phyloP scores from a whole-genome alignment of 306 rosid genomes.

The Pyrus betulifolia region DNA sequence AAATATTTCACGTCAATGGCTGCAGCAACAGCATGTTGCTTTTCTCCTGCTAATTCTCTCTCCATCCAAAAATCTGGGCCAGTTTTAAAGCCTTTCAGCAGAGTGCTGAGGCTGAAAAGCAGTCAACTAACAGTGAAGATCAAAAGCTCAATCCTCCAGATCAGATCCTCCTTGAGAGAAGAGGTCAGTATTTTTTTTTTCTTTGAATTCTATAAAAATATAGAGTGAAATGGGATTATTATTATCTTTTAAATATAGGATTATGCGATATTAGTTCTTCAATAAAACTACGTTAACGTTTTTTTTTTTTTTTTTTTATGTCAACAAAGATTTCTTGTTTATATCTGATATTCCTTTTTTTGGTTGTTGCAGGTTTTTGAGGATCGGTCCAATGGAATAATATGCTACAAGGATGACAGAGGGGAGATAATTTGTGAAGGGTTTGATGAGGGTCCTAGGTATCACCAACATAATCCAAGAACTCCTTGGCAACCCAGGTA shows the following conservation, averaged over 20 bases:
- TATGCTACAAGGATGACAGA: constrained; percentile 72
- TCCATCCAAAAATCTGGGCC: constrained; percentile 45
- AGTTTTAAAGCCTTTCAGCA: constrained; percentile 31
- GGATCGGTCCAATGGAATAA: constrained; percentile 63
- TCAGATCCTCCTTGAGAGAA: constrained; percentile 62
- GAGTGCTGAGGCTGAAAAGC: constrained; percentile 35
- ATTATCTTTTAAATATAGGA: too few relatives aligned
- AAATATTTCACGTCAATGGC: constrained; percentile 46
- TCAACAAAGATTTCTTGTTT: constrained; percentile 8
- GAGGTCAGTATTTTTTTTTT: constrained; percentile 35
- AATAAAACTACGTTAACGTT: background rate
- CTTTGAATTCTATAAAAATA: background rate
- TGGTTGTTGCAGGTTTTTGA: constrained; percentile 57
- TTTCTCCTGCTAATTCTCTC: constrained; percentile 25
- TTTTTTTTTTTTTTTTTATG: background rate
- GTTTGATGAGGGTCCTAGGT: constrained; percentile 81
- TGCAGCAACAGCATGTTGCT: constrained; percentile 19
- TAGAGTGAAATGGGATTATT: background rate
- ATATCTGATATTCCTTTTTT: constrained; percentile 1
- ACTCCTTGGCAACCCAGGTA: constrained; percentile 43
- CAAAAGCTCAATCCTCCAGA: constrained; percentile 25
- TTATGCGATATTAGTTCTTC: background rate
- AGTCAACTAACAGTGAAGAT: constrained; percentile 37
- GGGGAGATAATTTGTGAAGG: constrained; percentile 91
- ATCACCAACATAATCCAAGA: constrained; percentile 40